Base-by-base conservation (phyloP, 768 basidiomycete species). In the Vararia minispora region DNA sequence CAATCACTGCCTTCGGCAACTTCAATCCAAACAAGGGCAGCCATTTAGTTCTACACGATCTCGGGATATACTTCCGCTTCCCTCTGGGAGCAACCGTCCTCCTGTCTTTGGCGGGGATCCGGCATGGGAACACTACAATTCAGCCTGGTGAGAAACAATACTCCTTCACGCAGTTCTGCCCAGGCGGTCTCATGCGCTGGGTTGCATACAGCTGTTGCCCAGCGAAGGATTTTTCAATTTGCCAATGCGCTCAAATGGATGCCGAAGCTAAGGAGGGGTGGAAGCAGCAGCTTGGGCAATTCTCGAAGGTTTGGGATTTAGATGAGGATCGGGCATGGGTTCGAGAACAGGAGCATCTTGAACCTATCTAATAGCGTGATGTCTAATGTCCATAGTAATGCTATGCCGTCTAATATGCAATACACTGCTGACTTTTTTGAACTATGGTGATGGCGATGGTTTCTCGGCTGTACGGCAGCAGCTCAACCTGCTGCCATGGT, bases 51-150 rank as follows among this genome's bases (percentile, higher is more conserved):
- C 40, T 54, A 0, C 37, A 40, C 12, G 44, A 50, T n/a, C 24
- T 47, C 20, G 34, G 42, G 1, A 38, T 52, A 25, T 32, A 50
- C 5, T 27, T 52, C 12, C 41, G 44, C 14, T 50, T 51, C 31
- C 53, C 49, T 3, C 37, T 47, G 1, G 51, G 53, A 6, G 27
- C 41, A 2, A 40, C 40, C n/a, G 41, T 51, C n/a, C 35, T 48
- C 11, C 28, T 51, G 5, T 45, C 51, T 2, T 54, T 49, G 4
- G 47, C 47, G 1, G 29, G 39, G 10, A 20, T 50, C 1, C 33
- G 30, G 3, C 51, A 54, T 27, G 42, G 45, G 16, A 54, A 54
- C 34, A 37, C 34, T 1, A 33, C 48, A 9, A 38, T 51, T 13
- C 23, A 34, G 17, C 20, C 21, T 1, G 44, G 36, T 14, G 38